Evolutionary conservation across 495 filamentous ascomycete species (phyloP), one percentile per base, ranked within the genome.

Genomic region (Saxophila tyrrhenica): DNA sequence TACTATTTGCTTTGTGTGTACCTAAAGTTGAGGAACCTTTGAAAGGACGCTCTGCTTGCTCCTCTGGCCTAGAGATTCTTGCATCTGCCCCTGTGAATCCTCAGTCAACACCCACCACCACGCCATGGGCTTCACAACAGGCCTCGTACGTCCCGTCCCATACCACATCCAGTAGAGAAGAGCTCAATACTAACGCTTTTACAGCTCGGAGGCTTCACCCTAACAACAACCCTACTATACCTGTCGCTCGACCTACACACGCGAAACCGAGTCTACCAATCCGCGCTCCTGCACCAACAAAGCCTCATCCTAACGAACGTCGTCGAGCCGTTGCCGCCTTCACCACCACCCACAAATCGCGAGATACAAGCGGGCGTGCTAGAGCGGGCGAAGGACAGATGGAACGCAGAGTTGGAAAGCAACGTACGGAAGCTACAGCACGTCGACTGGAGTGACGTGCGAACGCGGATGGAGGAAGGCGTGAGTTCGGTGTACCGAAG

Each of bases 191-290:
- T 49, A 29, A 58, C 60, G 54, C 39, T 41, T 13, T 10, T 19
- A 24, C 54, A 87, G 84, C 76, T 89, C 64, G 83, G 87, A 62
- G 90, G 92, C 60, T 78, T 92, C 39, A 87, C 91, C 58, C 75
- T 98, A 39, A 94, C 91, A 45, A 80, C 87, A 44, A 81, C 84
- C 22, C 62, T 86, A 52, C 78, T 92, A 63, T 95, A 94, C 74
- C 78, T 96, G 48, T 79, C 84, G 50, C 68, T 94, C 23, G 72
- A 80, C 65, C 71, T 85, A 7, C 89, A 97, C 71, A 76, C 81
- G 38, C 76, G 73, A 50, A 85, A 78, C 63, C 86, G 89, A 46
- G 65, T 78, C 50, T 69, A 77, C 20, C 88, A 94, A 74, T 76
- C 82, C 61, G 68, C 76, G 57, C 66, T 79, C 45, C 82, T 97